Evolutionary conservation across 2,329 filamentous ascomycete species (phyloP).

Genomic region (Alternaria triticina): DNA sequence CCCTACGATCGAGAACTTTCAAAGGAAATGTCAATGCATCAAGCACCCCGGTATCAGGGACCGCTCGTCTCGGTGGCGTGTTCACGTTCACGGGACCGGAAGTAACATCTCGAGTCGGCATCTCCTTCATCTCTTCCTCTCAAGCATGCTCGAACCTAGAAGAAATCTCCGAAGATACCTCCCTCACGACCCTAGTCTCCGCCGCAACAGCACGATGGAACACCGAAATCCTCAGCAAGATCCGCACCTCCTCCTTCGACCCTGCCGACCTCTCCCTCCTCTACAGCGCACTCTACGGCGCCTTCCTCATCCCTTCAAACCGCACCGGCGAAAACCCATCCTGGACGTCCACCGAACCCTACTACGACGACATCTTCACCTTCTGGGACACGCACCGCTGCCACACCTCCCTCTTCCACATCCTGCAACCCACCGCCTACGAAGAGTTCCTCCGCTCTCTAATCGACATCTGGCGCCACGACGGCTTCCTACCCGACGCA

Average conservation of each 20-base stretch:
- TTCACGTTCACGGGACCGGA: constrained; percentile 60
- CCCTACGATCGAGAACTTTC: constrained; percentile 41
- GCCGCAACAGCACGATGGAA: constrained; percentile 69
- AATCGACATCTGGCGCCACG: constrained; percentile 71
- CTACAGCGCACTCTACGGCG: constrained; percentile 73
- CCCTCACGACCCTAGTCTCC: constrained; percentile 54
- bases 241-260: constrained; percentile 66
- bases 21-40: constrained; percentile 28
- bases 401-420: constrained; percentile 68
- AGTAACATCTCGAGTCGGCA: constrained; percentile 66
- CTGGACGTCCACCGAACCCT: constrained; percentile 67
- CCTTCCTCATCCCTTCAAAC: constrained; percentile 72
- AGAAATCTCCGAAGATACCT: constrained; percentile 59
- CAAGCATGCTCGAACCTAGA: constrained; percentile 67
- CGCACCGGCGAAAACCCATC: constrained; percentile 73
- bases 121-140: constrained; percentile 69
- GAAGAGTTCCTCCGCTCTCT: constrained; percentile 71
- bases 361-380: constrained; percentile 75
- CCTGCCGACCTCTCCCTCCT: constrained; percentile 64
- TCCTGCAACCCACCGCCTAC: constrained; percentile 68
- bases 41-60: constrained; percentile 23
- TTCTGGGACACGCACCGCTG: constrained; percentile 72
- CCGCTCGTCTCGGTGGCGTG: constrained; percentile 51
- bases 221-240: constrained; percentile 65
- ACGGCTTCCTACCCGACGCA: constrained; percentile 69